Conservation (phyloP, 2,329 filamentous ascomycete species). For the Xylariaceae sp. region DNA sequence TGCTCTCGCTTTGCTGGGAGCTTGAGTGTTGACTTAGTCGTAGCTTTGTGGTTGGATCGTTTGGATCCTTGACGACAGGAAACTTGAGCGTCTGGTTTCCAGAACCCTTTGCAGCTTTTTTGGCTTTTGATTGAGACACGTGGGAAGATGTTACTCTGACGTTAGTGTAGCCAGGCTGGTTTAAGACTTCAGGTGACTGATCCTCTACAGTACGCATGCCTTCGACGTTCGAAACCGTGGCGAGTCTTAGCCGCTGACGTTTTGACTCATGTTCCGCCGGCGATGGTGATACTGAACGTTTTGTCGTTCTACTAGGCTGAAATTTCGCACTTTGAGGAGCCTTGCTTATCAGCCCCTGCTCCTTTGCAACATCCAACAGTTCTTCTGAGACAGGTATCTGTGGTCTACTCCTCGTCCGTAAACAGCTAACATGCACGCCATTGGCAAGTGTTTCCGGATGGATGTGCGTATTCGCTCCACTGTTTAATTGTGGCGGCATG, state of each 20-base stretch:
- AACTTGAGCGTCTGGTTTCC: slow-evolving; percentile 59
- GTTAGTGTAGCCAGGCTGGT: slow-evolving; percentile 1
- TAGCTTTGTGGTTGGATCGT: slow-evolving; percentile 63
- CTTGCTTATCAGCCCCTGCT: slow-evolving; percentile 43
- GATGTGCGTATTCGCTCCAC: slow-evolving; percentile 3
- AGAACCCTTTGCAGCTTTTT: slow-evolving; percentile 44
- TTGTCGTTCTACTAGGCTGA: slow-evolving; percentile 15
- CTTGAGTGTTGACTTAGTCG: slow-evolving; percentile 68
- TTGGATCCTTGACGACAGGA: slow-evolving; percentile 75
- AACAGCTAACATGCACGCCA: slow-evolving; percentile 48
- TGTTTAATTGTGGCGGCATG: slow-evolving; percentile 1
- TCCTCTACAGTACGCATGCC: slow-evolving; percentile 1
- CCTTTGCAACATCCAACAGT: slow-evolving; percentile 46
- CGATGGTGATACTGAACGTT: slow-evolving; percentile 26
- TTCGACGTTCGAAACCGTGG: slow-evolving; percentile 6
- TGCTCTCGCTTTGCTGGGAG: slow-evolving; percentile 53
- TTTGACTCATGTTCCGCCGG: slow-evolving; percentile 27
- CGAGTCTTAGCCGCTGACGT: slow-evolving; percentile 34
- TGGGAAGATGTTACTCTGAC: slow-evolving; percentile 26
- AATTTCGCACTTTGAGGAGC: slow-evolving; percentile 26
- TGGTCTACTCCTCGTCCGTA: slow-evolving; percentile 42
- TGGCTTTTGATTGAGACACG: slow-evolving; percentile 16
- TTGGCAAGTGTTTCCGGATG: slow-evolving; percentile 27
- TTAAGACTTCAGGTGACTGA: slow-evolving; percentile 1
- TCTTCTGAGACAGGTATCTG: slow-evolving; percentile 42